Conservation (phyloP, 2,329 filamentous ascomycete genomes). For the Fusarium oligoseptatum region DNA sequence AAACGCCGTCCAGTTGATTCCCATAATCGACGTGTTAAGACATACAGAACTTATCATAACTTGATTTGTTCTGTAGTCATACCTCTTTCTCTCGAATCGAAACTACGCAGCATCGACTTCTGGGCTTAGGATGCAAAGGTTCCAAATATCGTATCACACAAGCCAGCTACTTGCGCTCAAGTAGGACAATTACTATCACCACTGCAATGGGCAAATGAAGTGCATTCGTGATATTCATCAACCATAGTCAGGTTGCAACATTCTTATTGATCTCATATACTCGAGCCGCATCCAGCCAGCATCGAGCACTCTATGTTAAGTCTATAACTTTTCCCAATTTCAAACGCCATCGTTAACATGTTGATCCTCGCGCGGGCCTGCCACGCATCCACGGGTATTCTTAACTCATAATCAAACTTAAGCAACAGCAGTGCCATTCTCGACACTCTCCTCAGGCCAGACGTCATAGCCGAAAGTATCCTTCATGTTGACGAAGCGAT, state of each 20-base stretch:
- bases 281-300: neutral
- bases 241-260: neutral
- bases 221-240: neutral
- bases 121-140: too few species aligned
- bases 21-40: too few species aligned
- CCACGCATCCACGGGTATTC: conserved; percentile 27
- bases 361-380: conserved; percentile 17
- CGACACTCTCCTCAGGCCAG: conserved; percentile 68
- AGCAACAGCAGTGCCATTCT: conserved; percentile 32
- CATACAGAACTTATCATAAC: too few species aligned
- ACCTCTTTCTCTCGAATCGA: too few species aligned
- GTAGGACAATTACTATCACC: too few species aligned
- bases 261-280: neutral
- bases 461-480: conserved; percentile 82
- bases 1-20: too few species aligned
- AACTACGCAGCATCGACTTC: too few species aligned
- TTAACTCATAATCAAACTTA: conserved; percentile 26
- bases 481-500: conserved; percentile 85
- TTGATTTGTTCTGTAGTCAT: too few species aligned
- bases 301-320: neutral
- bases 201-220: neutral
- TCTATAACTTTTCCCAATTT: conserved; percentile 19
- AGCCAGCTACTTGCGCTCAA: too few species aligned
- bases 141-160: too few species aligned
- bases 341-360: conserved; percentile 26